Evolutionary conservation across 2,329 filamentous ascomycete species (phyloP).

Genomic region (Aschersonia sp.): DNA sequence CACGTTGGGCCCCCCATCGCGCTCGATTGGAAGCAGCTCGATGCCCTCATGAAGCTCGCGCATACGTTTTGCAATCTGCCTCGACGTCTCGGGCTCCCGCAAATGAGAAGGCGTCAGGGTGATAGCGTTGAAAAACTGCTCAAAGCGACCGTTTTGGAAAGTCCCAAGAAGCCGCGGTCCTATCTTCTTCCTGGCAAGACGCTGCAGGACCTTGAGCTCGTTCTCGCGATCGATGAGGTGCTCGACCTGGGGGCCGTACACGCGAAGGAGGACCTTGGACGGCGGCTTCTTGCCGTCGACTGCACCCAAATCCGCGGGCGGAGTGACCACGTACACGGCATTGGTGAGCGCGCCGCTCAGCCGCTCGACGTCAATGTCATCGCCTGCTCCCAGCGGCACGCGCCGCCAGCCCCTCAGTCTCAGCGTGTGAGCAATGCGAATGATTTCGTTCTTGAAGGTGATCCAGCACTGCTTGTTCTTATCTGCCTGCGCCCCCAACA

Average conservation of each 20-base stretch:
- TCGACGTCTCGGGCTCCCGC: constrained; percentile 67
- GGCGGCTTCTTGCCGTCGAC: constrained; percentile 29
- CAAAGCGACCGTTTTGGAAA: constrained; percentile 88
- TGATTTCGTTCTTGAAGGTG: constrained; percentile 83
- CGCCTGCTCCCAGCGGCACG: constrained; percentile 57
- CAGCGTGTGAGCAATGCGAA: constrained; percentile 78
- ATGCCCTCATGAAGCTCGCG: constrained; percentile 89
- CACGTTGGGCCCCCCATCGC: constrained; percentile 63
- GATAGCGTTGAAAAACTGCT: constrained; percentile 80
- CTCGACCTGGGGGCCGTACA: constrained; percentile 91
- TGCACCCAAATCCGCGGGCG: constrained; percentile 46
- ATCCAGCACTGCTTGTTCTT: constrained; percentile 68
- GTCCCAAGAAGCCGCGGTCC: constrained; percentile 82
- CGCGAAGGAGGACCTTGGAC: constrained; percentile 66
- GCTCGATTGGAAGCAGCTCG: constrained; percentile 67
- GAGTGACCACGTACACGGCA: constrained; percentile 85
- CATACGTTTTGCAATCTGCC: constrained; percentile 95
- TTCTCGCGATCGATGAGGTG: constrained; percentile 89
- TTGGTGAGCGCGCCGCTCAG: constrained; percentile 91
- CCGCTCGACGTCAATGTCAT: constrained; percentile 54
- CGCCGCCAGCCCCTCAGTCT: constrained; percentile 83
- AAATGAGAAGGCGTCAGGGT: constrained; percentile 66
- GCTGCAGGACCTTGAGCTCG: constrained; percentile 72
- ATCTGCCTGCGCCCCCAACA: constrained; percentile 28
- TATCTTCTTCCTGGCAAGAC: constrained; percentile 82